Evolutionary conservation across 805 yeast species (phyloP).

Genomic region (Candida insectorum): DNA sequence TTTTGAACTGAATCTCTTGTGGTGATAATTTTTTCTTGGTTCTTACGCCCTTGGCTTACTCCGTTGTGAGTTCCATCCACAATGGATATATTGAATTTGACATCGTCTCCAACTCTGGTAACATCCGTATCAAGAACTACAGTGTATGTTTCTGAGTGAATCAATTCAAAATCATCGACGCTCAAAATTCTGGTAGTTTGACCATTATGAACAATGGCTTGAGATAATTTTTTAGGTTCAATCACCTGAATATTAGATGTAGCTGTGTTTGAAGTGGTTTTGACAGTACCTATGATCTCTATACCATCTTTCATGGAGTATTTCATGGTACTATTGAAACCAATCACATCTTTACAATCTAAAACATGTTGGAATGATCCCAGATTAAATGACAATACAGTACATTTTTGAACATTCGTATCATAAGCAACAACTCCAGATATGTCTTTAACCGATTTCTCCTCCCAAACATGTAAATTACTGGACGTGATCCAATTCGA

Average conservation of each 20-base stretch:
- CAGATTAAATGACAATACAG: background rate
- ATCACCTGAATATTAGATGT: constrained; percentile 39
- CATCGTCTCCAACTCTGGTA: background rate
- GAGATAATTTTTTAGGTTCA: constrained; percentile 36
- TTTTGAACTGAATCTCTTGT: constrained; percentile 20
- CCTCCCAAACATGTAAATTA: constrained; percentile 54
- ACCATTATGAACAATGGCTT: constrained; percentile 27
- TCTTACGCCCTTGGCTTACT: no score
- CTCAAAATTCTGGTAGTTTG: background rate
- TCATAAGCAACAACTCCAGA: background rate
- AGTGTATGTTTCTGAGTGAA: constrained; percentile 23
- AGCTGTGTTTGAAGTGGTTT: no score
- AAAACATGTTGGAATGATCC: constrained; percentile 28
- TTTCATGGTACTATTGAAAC: constrained; percentile 30
- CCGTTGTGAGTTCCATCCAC: no score
- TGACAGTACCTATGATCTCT: background rate
- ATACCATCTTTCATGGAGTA: constrained; percentile 37
- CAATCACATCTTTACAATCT: constrained; percentile 29
- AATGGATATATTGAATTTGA: constrained; percentile 1
- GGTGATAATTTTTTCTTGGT: no score
- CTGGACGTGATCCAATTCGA: constrained; percentile 63
- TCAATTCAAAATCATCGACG: background rate
- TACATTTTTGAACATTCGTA: constrained; percentile 4
- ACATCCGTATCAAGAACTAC: constrained; percentile 15
- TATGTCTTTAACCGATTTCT: constrained; percentile 39